Conservation (phyloP, 202 grass and related monocot species). For the Musa balbisiana region DNA sequence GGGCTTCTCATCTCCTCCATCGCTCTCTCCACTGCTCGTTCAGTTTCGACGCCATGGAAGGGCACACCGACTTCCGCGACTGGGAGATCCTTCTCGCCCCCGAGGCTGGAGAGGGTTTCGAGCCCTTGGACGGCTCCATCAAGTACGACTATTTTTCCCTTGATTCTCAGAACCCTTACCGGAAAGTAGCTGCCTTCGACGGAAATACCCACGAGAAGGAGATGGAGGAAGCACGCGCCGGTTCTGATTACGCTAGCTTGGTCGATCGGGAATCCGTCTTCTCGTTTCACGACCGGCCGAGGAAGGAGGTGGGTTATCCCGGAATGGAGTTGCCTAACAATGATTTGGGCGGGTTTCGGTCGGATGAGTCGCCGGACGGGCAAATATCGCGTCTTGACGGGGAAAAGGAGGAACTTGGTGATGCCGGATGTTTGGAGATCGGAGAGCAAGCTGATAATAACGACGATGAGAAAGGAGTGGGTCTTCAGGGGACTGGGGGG, state of each 20-base stretch:
- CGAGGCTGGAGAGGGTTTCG: conserved; percentile 9
- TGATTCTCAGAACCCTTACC: conserved; percentile 42
- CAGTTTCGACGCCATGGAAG: conserved; percentile 42
- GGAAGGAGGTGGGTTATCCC: neutral
- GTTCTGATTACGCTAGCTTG: conserved; percentile 50
- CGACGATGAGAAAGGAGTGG: conserved; percentile 12
- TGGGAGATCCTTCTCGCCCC: conserved; percentile 73
- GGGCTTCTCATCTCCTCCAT: neutral
- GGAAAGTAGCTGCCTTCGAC: conserved; percentile 28
- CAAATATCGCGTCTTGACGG: conserved; percentile 8
- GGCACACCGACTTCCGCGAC: conserved; percentile 36
- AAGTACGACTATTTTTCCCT: conserved; percentile 91
- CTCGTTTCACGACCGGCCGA: conserved; percentile 10
- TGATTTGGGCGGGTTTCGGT: conserved; percentile 49
- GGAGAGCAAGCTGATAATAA: conserved; percentile 1
- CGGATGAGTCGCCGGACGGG: conserved; percentile 54
- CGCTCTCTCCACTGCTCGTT: neutral
- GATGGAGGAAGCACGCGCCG: conserved; percentile 14
- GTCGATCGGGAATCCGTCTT: conserved; percentile 53
- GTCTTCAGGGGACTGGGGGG: conserved; percentile 19
- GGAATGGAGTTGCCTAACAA: conserved; percentile 35
- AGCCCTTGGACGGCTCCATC: conserved; percentile 47
- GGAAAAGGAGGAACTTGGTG: conserved; percentile 42
- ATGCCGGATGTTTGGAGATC: conserved; percentile 8
- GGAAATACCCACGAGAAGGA: conserved; percentile 14